Evolutionary conservation across 192 early-diverging fungal genomes (phyloP), one percentile per base, ranked within the genome.

Genomic region (Backusella mclennaniae): DNA sequence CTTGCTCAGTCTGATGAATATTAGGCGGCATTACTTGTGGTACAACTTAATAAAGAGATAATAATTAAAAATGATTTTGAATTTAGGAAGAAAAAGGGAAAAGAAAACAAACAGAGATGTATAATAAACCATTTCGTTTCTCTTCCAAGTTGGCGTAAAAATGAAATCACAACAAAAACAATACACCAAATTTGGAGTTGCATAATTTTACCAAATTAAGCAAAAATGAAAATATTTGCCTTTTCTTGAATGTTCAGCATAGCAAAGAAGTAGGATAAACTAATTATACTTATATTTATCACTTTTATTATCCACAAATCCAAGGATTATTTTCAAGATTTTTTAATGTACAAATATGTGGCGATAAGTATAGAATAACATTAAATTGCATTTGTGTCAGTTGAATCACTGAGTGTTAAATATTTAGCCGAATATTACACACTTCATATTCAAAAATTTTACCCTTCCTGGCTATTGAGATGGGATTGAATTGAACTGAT

Each of bases 181-280:
- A 63, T 12, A 63, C 23, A 63, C 56, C 56, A 63, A 63, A 63
- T 63, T 63, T 26, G 56, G 56, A 11, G 56, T 11, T 63, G 56
- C 56, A 63, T 63, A 4, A 63, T 63, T 63, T 63, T 63, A 63
- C 56, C 56, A 63, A 63, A 63, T 63, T 63, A 29, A 63, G 56
- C 56, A 63, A 63, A 9, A 63, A 14, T 11, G 21, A 63, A 63
- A 63, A 63, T 63, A 63, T 63, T 63, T 9, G 11, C 56, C 26
- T 63, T 63, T 63, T 29, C 23, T 23, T 63, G 21, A 1, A 6
- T 49, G 15, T 5, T 29, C 26, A 29, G 12, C n/a, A 21, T 21
- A 23, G n/a, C 19, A 59, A 3, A 29, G n/a, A 63, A 3, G 12
- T 63, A 63, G 56, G 56, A 11, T 63, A 29, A 63, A 29, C 9